These are phyloP conservation scores for Hypoxylon sp. DNA, from an alignment of 2,329 filamentous ascomycete species.

Conservation along the genomic window DNA sequence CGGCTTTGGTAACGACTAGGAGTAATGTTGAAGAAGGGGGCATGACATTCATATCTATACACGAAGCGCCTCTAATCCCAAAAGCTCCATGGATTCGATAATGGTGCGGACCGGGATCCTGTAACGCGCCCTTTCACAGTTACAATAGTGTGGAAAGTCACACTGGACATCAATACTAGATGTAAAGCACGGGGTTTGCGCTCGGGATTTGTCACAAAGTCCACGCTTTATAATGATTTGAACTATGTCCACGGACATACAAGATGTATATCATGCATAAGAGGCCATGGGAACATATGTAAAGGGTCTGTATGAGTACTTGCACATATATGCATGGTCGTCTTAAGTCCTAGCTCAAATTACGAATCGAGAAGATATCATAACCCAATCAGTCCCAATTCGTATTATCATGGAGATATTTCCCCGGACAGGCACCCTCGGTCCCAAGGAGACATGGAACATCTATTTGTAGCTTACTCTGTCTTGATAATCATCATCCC, in stretches of 20 bases:
- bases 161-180: background rate
- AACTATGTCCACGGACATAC: background rate
- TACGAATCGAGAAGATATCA: background rate
- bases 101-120: background rate
- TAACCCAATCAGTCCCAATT: background rate
- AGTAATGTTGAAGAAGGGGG: constrained; percentile 5
- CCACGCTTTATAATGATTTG: background rate
- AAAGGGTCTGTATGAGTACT: background rate
- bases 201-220: constrained; percentile 17
- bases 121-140: background rate
- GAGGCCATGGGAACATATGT: background rate
- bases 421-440: background rate
- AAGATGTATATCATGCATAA: background rate
- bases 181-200: constrained; percentile 15
- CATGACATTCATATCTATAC: background rate
- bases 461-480: background rate
- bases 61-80: background rate
- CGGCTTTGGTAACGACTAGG: constrained; percentile 49
- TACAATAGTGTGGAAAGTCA: background rate
- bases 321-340: background rate
- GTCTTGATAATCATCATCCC: too few species aligned
- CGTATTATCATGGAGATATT: background rate
- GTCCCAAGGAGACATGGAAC: background rate
- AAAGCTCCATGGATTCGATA: background rate
- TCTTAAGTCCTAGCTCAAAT: background rate